Evolutionary conservation across 2,329 filamentous ascomycete species (phyloP), one percentile per base, ranked within the genome.

Genomic region (Onygenales sp.): DNA sequence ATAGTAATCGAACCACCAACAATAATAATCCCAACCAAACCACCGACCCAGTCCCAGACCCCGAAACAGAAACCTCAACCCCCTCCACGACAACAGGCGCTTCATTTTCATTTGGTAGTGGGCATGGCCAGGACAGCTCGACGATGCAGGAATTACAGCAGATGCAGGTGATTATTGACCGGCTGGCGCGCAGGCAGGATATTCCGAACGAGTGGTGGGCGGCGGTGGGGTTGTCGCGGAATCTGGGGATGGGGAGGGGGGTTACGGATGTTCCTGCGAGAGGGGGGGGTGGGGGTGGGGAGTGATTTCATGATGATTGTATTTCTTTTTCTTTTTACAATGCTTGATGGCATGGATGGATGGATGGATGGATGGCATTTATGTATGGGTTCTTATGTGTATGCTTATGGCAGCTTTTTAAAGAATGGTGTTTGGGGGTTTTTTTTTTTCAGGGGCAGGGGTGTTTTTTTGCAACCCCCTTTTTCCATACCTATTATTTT

Each of bases 151-250:
- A 73, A 54, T 67, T 86, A 31, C 77, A 80, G 21, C 81, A 84
- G 45, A 85, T 91, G 79, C 84, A 87, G 60, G 77, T 78, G 50
- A 85, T 94, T 46, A 77, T 93, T 38, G 82, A 85, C 60, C 78
- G 82, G 43, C 76, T 94, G 52, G 82, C 84, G 36, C 78, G 80
- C 14, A 76, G 87, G 27, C 80, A 88, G 63, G 86, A 91, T 61
- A 85, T 93, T 52, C 86, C 87, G 0, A 87, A 93, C 57, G 84
- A 89, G 58, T 91, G 86, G 83, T 94, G 89, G 89, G 81, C 81
- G 55, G 79, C 81, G 62, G 84, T 78, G 55, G 85, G 85, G 43
- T 76, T 88, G 58, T 83, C 77, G 62, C 79, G 83, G 58, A 84
- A 44, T 39, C 17, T 52, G n/a, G 35, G 50, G n/a, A 31, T 27